Evolutionary conservation across 768 basidiomycete genomes (phyloP).

Genomic region (Boletellus emodensis): DNA sequence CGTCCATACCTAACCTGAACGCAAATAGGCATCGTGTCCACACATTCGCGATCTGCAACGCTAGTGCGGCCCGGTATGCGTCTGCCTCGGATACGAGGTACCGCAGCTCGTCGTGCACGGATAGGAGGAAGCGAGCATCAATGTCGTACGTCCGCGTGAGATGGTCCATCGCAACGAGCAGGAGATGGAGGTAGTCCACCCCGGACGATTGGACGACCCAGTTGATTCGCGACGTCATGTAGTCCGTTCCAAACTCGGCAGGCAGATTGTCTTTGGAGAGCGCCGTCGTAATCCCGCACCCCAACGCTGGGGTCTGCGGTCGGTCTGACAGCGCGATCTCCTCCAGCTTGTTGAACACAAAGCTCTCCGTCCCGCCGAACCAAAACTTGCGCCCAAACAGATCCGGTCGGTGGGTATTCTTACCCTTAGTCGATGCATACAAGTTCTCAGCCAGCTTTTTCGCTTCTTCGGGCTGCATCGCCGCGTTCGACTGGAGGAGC

Average conservation of each 20-base stretch:
- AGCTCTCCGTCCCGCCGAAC: slow-evolving; percentile 96
- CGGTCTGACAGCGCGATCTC: slow-evolving; percentile 83
- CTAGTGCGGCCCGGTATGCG: slow-evolving; percentile 84
- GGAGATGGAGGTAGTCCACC: slow-evolving; percentile 95
- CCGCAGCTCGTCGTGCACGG: slow-evolving; percentile 95
- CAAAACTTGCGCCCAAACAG: slow-evolving; percentile 84
- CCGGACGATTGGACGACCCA: slow-evolving; percentile 99
- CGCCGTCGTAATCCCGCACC: slow-evolving; percentile 90
- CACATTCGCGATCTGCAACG: slow-evolving; percentile 90
- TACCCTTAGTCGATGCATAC: slow-evolving; percentile 92
- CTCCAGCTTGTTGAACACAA: slow-evolving; percentile 96
- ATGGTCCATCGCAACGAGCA: slow-evolving; percentile 93
- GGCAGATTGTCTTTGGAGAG: slow-evolving; percentile 88
- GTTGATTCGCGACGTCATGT: slow-evolving; percentile 95
- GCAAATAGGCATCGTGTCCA: slow-evolving; percentile 94
- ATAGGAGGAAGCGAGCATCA: slow-evolving; percentile 88
- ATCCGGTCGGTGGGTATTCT: slow-evolving; percentile 71
- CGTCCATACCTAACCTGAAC: slow-evolving; percentile 90
- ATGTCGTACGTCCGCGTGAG: slow-evolving; percentile 79
- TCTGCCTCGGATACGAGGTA: slow-evolving; percentile 90
- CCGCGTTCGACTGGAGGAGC: slow-evolving; percentile 78
- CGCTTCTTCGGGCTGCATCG: slow-evolving; percentile 74
- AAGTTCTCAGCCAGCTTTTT: slow-evolving; percentile 77
- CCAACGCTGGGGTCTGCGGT: slow-evolving; percentile 90
- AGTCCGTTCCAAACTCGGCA: slow-evolving; percentile 76